Percentiles rank a stretch among this genome's conserved stretches.
Conservation (phyloP, 2,329 filamentous ascomycete genomes). For the Berkeleyomyces rouxiae region DNA sequence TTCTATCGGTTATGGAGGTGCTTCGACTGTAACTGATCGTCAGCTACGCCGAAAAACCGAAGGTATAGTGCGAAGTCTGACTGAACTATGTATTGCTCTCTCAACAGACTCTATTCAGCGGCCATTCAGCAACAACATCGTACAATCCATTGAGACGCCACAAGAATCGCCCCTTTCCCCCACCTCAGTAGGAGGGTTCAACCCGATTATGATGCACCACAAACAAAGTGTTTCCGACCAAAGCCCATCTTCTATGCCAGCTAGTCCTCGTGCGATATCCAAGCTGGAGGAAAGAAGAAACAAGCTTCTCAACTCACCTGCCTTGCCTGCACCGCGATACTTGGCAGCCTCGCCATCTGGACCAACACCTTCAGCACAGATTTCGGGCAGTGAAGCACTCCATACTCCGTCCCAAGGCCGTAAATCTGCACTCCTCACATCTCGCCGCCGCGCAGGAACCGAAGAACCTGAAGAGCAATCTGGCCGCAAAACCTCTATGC, state of each 20-base stretch:
- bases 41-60: slow-evolving; percentile 82
- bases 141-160: slow-evolving; percentile 9
- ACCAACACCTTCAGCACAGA: slow-evolving; percentile 25
- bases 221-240: slow-evolving; percentile 29
- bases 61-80: slow-evolving; percentile 79
- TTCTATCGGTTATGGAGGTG: slow-evolving; percentile 33
- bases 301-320: slow-evolving; percentile 29
- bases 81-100: slow-evolving; percentile 77
- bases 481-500: slow-evolving; percentile 28
- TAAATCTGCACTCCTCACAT: slow-evolving; percentile 36
- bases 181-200: slow-evolving; percentile 27
- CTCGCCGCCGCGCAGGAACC: slow-evolving; percentile 30
- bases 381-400: not conserved
- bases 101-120: slow-evolving; percentile 37
- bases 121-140: slow-evolving; percentile 13
- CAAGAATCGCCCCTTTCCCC: slow-evolving; percentile 26
- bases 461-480: slow-evolving; percentile 32
- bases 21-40: slow-evolving; percentile 49
- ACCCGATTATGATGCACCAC: slow-evolving; percentile 23
- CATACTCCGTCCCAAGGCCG: slow-evolving; percentile 20
- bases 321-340: slow-evolving; percentile 30
- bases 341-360: slow-evolving; percentile 23
- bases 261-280: slow-evolving; percentile 32
- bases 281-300: slow-evolving; percentile 37
- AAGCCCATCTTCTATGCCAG: slow-evolving; percentile 22